A percentile compares a stretch with the other conserved stretches of the same genome.
phyloP scores from a whole-genome alignment of 345 rosid species.

The Salix udensis region DNA sequence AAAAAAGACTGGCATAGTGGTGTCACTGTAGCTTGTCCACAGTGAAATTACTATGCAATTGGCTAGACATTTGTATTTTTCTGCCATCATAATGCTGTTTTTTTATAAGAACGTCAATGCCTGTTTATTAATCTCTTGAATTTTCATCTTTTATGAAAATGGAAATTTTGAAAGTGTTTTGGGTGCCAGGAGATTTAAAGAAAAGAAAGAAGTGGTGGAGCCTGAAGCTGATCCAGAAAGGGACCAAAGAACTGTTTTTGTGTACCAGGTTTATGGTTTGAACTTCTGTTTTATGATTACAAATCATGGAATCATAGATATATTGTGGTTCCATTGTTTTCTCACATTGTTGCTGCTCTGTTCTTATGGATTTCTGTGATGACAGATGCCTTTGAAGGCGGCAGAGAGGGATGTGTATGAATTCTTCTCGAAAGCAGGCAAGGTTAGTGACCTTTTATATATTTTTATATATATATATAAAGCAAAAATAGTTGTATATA shows the following conservation, averaged over 20 bases:
- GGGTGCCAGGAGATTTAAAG: slow-evolving; percentile 60
- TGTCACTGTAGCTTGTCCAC: neutral
- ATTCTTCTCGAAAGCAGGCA: slow-evolving; percentile 91
- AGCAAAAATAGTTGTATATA: neutral
- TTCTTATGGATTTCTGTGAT: slow-evolving; percentile 9
- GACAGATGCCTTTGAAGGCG: slow-evolving; percentile 93
- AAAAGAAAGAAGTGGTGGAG: slow-evolving; percentile 71
- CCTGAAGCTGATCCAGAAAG: slow-evolving; percentile 96
- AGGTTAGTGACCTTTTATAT: slow-evolving; percentile 44
- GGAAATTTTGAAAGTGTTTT: neutral
- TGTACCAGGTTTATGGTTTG: slow-evolving; percentile 61
- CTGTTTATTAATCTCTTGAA: neutral
- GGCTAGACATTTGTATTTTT: neutral
- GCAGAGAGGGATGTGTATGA: slow-evolving; percentile 88
- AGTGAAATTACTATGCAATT: neutral
- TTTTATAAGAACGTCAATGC: neutral
- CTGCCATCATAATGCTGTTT: neutral
- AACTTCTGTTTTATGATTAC: neutral
- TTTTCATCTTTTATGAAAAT: neutral
- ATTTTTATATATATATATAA: neutral
- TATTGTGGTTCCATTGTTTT: neutral
- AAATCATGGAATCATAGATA: neutral
- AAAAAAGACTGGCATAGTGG: neutral
- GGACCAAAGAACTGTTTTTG: slow-evolving; percentile 95
- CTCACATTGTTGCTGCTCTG: neutral